Base-by-base conservation (phyloP, 2,329 filamentous ascomycete genomes). In the Aquanectria penicillioides region DNA sequence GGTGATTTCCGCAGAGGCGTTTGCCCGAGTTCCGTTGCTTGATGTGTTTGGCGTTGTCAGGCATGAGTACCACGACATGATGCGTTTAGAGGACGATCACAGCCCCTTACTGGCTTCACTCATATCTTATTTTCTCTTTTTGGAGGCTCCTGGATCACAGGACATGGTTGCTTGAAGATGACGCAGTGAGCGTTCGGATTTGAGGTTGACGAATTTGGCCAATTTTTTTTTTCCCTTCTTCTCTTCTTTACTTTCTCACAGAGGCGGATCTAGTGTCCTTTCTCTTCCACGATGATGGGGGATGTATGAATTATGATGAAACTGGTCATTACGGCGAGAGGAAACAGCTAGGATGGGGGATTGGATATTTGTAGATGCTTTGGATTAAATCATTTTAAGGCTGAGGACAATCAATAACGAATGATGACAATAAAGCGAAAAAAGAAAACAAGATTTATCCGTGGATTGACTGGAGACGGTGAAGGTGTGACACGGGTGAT, bases 251-350 rank as follows among this genome's bases (percentile, higher is more conserved):
- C 11, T 31, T 28, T 17, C 17, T 26, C 12, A 26, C 18, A 53
- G 37, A 36, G 18, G 38, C 15, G n/a, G n/a, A n/a, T n/a, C n/a
- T n/a, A n/a, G n/a, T n/a, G n/a, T n/a, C n/a, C n/a, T n/a, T n/a
- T n/a, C n/a, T n/a, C n/a, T n/a, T n/a, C n/a, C n/a, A n/a, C 17
- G 34, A 38, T 26, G 38, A 37, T 33, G 41, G 15, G 29, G 23
- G 44, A 29, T 46, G 51, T 59, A 59, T 59, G 57, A 59, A 59
- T 59, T 50, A 50, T 47, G n/a, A n/a, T n/a, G 57, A 50, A 37
- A 59, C 34, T 18, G 44, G 43, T 43, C 41, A 43, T 37, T 17
- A 31, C 37, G 44, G 37, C 29, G 36, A 10, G 41, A 43, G 37
- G 25, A 59, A n/a, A n/a, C 31, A 54, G 25, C 25, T 28, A 36